These are phyloP conservation scores for Aureobasidium sp. DNA, from an alignment of 2,329 filamentous ascomycete species.

Conservation along the genomic window DNA sequence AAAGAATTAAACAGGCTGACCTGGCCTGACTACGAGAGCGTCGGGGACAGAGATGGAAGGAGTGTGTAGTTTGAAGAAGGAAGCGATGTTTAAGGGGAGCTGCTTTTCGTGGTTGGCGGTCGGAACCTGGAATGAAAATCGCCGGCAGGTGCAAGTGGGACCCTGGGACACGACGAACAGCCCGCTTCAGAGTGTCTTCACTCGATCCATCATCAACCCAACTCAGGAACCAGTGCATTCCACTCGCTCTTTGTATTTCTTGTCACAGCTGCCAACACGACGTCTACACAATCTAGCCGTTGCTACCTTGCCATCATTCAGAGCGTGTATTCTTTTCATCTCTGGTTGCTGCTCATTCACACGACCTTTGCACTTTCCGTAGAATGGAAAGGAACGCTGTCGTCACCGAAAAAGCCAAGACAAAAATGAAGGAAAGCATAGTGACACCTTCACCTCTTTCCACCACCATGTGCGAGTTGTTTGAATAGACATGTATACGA, in stretches of 20 bases:
- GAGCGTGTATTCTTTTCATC: not conserved
- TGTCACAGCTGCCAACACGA: not conserved
- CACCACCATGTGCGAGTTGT: not conserved
- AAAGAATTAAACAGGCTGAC: conserved; percentile 12
- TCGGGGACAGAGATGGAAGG: not conserved
- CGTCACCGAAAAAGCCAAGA: conserved; percentile 12
- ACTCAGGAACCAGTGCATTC: not conserved
- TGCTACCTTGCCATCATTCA: not conserved
- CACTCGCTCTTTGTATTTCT: not conserved
- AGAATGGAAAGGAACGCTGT: conserved; percentile 10
- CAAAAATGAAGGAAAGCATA: conserved; percentile 9
- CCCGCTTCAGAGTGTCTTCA: conserved; percentile 12
- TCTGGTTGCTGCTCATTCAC: not conserved
- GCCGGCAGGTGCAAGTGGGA: conserved; percentile 14
- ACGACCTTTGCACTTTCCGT: not conserved
- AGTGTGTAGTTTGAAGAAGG: conserved; percentile 8
- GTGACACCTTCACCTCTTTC: not conserved
- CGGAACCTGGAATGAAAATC: conserved; percentile 9
- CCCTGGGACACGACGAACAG: conserved; percentile 10
- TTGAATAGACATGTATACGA: not conserved
- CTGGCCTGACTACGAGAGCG: conserved; percentile 10
- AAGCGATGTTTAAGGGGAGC: conserved; percentile 9
- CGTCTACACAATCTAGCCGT: not conserved
- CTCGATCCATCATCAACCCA: not conserved
- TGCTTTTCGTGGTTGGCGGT: conserved; percentile 5